Evolutionary conservation across 2,329 filamentous ascomycete genomes (phyloP).

Genomic region (Epichloe aotearoae): DNA sequence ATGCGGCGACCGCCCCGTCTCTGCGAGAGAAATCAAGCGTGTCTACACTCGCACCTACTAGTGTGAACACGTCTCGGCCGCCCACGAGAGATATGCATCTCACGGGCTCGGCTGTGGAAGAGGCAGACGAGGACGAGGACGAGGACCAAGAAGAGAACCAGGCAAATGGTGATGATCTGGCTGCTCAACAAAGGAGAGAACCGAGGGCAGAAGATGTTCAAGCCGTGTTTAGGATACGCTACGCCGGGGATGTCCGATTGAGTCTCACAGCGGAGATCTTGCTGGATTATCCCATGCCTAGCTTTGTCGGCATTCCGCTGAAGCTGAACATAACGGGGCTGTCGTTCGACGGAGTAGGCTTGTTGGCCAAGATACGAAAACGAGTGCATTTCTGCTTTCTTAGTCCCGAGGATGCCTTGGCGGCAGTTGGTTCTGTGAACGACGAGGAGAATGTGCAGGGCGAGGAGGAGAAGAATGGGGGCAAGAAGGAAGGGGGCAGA

Average conservation of each 20-base stretch:
- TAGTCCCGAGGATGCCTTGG: slow-evolving; percentile 77
- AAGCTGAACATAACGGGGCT: slow-evolving; percentile 91
- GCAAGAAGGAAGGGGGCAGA: slow-evolving; percentile 16
- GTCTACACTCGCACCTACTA: slow-evolving; percentile 46
- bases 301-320: slow-evolving; percentile 89
- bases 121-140: slow-evolving; percentile 23
- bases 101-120: slow-evolving; percentile 24
- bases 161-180: slow-evolving; percentile 9
- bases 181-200: slow-evolving; percentile 40
- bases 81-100: slow-evolving; percentile 39
- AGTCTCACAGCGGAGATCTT: slow-evolving; percentile 90
- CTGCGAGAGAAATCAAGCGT: slow-evolving; percentile 49
- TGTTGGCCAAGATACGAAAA: slow-evolving; percentile 81
- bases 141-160: slow-evolving; percentile 12
- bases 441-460: slow-evolving; percentile 14
- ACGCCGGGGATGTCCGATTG: slow-evolving; percentile 75
- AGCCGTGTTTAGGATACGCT: slow-evolving; percentile 80
- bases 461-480: slow-evolving; percentile 8
- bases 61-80: slow-evolving; percentile 38
- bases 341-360: slow-evolving; percentile 88
- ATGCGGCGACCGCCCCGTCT: slow-evolving; percentile 19
- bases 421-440: slow-evolving; percentile 45
- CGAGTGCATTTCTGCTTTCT: slow-evolving; percentile 89
- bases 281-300: slow-evolving; percentile 96
- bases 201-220: slow-evolving; percentile 77